Percentiles rank a stretch among this genome's conserved stretches.
These are phyloP conservation scores for Zea luxurians DNA, from an alignment of 176 grass and related monocot genomes.

Conservation along the genomic window DNA sequence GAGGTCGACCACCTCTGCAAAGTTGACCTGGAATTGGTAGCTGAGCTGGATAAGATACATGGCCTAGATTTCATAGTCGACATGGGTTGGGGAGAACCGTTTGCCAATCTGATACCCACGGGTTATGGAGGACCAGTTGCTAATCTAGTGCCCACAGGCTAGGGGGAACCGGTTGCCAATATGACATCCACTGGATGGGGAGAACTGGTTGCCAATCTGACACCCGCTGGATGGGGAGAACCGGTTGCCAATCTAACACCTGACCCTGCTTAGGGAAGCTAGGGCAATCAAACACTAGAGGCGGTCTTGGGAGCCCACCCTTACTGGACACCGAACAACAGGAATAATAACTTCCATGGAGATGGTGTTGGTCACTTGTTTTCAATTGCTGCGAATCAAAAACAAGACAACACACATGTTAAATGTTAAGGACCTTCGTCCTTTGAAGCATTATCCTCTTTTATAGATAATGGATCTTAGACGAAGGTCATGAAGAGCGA, in stretches of 20 bases:
- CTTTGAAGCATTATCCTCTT: too few species aligned
- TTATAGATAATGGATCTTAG: too few species aligned
- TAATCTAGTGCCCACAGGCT: not conserved
- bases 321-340: not conserved
- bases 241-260: not conserved
- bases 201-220: too few species aligned
- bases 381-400: too few species aligned
- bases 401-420: too few species aligned
- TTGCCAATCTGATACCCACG: not conserved
- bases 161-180: not conserved
- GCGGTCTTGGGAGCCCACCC: not conserved
- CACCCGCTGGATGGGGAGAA: not conserved
- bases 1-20: constrained; percentile 31
- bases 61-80: not conserved
- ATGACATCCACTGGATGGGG: not conserved
- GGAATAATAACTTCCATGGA: too few species aligned
- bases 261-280: not conserved
- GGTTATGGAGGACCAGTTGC: not conserved
- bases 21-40: constrained; percentile 44
- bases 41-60: constrained; percentile 37
- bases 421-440: too few species aligned
- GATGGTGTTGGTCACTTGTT: too few species aligned
- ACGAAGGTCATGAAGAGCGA: too few species aligned
- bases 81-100: not conserved
- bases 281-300: too few species aligned